A percentile compares a stretch with the other conserved stretches of the same genome.
These are phyloP conservation scores for Mercurialis annua DNA, from an alignment of 345 rosid species.

Conservation along the genomic window DNA sequence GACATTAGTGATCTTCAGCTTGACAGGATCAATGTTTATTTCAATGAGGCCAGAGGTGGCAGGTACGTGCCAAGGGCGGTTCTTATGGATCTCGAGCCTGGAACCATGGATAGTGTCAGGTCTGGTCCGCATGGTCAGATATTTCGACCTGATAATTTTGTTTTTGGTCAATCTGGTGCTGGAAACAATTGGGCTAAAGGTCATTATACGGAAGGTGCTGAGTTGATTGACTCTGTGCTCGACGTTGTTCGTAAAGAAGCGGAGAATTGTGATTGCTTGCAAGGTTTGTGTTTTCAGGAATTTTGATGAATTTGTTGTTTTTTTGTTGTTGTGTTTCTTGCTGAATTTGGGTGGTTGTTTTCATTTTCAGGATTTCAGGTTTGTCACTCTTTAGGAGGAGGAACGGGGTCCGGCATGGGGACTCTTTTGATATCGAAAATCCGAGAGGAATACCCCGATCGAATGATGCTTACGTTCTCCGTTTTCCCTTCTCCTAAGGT, in stretches of 20 bases:
- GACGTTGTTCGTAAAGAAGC: conserved; percentile 46
- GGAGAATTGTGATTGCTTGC: conserved; percentile 43
- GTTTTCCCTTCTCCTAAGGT: conserved; percentile 71
- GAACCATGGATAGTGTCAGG: conserved; percentile 42
- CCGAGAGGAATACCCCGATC: conserved; percentile 68
- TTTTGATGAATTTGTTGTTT: not conserved
- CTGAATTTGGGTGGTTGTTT: not conserved
- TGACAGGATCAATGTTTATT: conserved; percentile 41
- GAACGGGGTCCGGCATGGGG: conserved; percentile 69
- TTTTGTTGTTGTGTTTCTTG: not conserved
- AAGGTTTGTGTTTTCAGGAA: conserved; percentile 13
- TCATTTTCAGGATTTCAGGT: conserved; percentile 49
- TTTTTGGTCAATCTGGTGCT: conserved; percentile 47
- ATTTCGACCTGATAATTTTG: conserved; percentile 44
- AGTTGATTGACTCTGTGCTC: conserved; percentile 40
- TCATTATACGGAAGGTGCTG: conserved; percentile 41
- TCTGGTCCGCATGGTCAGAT: conserved; percentile 35
- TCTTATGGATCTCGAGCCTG: conserved; percentile 44
- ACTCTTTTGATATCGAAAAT: conserved; percentile 62
- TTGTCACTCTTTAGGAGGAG: conserved; percentile 66
- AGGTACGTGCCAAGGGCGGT: conserved; percentile 39
- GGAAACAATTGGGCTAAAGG: conserved; percentile 53
- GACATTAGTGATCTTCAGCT: conserved; percentile 27
- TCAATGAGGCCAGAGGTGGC: conserved; percentile 41
- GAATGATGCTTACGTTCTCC: conserved; percentile 74